Percentiles rank a stretch among this genome's conserved stretches.
Evolutionary conservation across 2,329 filamentous ascomycete species (phyloP).

Genomic region (Graphiopsis chlorocephala): DNA sequence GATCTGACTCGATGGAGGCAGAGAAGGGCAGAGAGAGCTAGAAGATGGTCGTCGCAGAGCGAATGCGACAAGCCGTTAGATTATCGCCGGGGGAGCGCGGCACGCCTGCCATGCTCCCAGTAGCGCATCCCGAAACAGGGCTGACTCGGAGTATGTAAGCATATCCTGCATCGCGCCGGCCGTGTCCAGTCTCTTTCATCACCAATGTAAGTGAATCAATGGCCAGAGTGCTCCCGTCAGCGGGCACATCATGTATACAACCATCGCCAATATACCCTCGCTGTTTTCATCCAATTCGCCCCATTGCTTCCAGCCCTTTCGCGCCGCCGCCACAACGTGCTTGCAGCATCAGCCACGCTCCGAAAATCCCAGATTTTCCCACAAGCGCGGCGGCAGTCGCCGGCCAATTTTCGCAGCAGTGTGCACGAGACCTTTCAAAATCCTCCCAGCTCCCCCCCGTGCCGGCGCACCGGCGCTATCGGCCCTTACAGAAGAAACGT

Average conservation of each 20-base stretch:
- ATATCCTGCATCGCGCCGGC: neutral
- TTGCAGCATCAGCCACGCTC: slow-evolving; percentile 2
- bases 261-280: neutral
- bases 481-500: slow-evolving; percentile 11
- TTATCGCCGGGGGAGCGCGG: slow-evolving; percentile 6
- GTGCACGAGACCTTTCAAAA: slow-evolving; percentile 2
- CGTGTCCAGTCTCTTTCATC: neutral
- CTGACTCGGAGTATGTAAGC: slow-evolving; percentile 1
- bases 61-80: slow-evolving; percentile 11
- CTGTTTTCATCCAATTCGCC: slow-evolving; percentile 5
- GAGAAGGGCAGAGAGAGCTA: neutral
- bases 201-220: neutral
- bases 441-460: slow-evolving; percentile 4
- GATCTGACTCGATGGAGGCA: slow-evolving; percentile 9
- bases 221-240: neutral
- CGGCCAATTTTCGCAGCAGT: neutral
- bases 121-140: neutral
- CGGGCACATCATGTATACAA: neutral
- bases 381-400: slow-evolving; percentile 8
- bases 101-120: neutral
- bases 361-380: slow-evolving; percentile 4
- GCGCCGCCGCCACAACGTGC: neutral
- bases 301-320: slow-evolving; percentile 5
- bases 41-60: slow-evolving; percentile 6
- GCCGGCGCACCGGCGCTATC: neutral